Evolutionary conservation across 257 asterid species (phyloP).

Genomic region (Solanum raphanifolium): DNA sequence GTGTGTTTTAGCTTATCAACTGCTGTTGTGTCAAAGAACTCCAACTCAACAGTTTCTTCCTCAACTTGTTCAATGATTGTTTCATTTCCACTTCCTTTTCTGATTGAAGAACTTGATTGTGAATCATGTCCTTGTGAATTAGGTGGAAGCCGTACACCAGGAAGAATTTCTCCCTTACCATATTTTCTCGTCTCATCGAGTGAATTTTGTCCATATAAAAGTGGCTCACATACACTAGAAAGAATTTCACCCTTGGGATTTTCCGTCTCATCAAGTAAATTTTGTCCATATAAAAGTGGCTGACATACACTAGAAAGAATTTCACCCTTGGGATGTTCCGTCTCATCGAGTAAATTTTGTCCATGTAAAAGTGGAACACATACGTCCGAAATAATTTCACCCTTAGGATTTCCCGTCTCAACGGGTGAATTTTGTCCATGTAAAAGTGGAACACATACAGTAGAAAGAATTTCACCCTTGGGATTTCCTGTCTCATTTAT

Average conservation of each 20-base stretch:
- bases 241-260: neutral
- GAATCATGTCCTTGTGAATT: neutral
- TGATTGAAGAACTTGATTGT: neutral
- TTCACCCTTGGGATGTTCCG: neutral
- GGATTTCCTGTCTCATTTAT: neutral
- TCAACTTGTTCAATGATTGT: constrained; percentile 20
- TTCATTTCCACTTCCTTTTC: constrained; percentile 1
- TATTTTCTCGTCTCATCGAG: neutral
- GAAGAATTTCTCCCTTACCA: neutral
- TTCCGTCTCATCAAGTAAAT: neutral
- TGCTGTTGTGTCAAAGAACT: constrained; percentile 37
- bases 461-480: neutral
- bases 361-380: neutral
- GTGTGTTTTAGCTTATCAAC: constrained; percentile 41
- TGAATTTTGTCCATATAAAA: neutral
- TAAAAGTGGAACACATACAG: neutral
- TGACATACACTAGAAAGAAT: neutral
- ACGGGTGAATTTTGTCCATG: neutral
- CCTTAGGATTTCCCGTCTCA: neutral
- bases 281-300: neutral
- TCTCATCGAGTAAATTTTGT: neutral
- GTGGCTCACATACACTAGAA: neutral
- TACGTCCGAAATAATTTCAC: neutral
- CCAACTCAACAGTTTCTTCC: constrained; percentile 49
- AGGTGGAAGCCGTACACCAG: neutral